Base-by-base conservation (phyloP, 1,284 basidiomycete species). In the Irpex sp. region DNA sequence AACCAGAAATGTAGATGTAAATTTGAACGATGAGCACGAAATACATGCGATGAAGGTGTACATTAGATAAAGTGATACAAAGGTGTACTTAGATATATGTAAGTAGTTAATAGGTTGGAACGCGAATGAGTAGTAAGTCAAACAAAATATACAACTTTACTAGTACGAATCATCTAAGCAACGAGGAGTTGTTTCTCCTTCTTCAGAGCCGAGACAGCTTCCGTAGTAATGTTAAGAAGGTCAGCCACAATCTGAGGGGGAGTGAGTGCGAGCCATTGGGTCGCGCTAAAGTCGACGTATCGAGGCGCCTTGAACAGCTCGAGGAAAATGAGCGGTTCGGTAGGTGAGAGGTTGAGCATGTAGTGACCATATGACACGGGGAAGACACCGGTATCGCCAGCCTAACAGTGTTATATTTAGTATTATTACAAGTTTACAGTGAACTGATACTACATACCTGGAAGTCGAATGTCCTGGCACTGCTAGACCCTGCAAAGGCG, bases 211-310 rank as follows among this genome's bases (percentile, higher is more conserved):
- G 68, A 65, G 31, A 73, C 63, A 9, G 65, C 59, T 26, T 63
- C 63, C n/a, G 64, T 64, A 5, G 69, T 64, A 36, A 75, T 65
- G 58, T 72, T 70, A 54, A 75, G 68, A 51, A 74, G 71, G 59
- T 74, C 74, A 19, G 74, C 72, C 15, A 75, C 75, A 35, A 76
- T 70, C 51, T 74, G 72, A 15, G 69, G 67, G 4, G 76, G 75
- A 13, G 72, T 74, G 65, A 76, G 68, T 0, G 75, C 74, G 4
- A 78, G 69, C 70, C 69, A 70, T 58, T 72, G 71, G 4, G 69
- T 70, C n/a, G 69, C 71, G 58, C 66, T 69, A 64, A 71, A 72
- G 66, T 72, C 71, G 51, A 68, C 61, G 58, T 67, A 72, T 57
- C 63, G 65, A n/a, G 59, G 61, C 26, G 71, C 69, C 62, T 69